Percentiles rank a stretch among this genome's conserved stretches.
phyloP scores from a whole-genome alignment of 345 rosid genomes.

The Eucalyptus polybractea region DNA sequence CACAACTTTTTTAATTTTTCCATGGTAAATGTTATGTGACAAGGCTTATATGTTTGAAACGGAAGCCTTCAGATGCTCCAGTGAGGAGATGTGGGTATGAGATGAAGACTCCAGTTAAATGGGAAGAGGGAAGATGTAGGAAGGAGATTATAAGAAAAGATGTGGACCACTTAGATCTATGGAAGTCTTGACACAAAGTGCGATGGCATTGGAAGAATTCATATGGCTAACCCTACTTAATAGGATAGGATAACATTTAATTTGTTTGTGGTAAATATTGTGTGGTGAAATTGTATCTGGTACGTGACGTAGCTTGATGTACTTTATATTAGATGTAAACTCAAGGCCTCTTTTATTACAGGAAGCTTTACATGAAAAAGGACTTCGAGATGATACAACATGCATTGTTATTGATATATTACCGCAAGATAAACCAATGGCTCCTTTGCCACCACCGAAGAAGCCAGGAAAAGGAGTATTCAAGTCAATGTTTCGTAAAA shows the following conservation, averaged over 20 bases:
- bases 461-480: conserved; percentile 77
- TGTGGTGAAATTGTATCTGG: neutral
- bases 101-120: neutral
- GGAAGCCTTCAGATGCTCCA: neutral
- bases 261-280: neutral
- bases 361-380: conserved; percentile 82
- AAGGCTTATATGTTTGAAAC: neutral
- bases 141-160: neutral
- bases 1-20: neutral
- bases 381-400: conserved; percentile 97
- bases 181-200: neutral
- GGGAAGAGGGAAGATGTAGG: neutral
- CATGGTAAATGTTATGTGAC: neutral
- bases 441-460: conserved; percentile 55
- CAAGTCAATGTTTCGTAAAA: conserved; percentile 82
- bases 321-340: neutral
- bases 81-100: neutral
- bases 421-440: conserved; percentile 67
- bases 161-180: neutral
- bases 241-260: neutral
- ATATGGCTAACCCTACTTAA: neutral
- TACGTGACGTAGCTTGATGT: neutral
- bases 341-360: conserved; percentile 13
- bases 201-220: neutral
- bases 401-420: conserved; percentile 92